phyloP scores from a whole-genome alignment of 2,329 filamentous ascomycete genomes.

The Colletotrichum tabaci region DNA sequence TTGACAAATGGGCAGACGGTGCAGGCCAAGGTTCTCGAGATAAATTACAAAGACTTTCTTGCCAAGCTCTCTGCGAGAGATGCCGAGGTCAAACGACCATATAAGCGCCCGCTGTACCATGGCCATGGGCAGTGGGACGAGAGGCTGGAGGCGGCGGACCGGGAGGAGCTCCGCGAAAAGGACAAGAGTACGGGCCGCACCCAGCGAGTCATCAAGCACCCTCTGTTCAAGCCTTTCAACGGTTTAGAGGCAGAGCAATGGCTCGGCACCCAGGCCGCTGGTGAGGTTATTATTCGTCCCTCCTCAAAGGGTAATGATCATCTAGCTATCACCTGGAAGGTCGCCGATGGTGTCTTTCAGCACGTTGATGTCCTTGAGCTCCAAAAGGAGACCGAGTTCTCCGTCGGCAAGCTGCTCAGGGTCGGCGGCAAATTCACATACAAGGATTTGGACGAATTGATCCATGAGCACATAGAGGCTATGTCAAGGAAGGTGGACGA shows the following conservation, averaged over 20 bases:
- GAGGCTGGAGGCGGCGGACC: constrained; percentile 83
- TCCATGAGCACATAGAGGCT: constrained; percentile 95
- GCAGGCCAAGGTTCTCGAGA: constrained; percentile 87
- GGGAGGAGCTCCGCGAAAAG: constrained; percentile 87
- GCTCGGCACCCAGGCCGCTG: constrained; percentile 85
- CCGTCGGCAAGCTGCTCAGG: constrained; percentile 87
- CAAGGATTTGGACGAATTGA: constrained; percentile 95
- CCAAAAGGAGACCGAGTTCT: constrained; percentile 97
- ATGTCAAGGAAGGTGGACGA: constrained; percentile 99
- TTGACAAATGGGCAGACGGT: constrained; percentile 87
- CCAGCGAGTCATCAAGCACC: constrained; percentile 97
- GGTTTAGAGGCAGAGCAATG: constrained; percentile 93
- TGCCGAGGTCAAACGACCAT: constrained; percentile 82
- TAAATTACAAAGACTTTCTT: constrained; percentile 89
- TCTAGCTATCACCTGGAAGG: constrained; percentile 97
- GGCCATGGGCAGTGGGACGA: constrained; percentile 90
- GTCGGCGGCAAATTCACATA: constrained; percentile 93
- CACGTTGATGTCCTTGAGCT: constrained; percentile 98
- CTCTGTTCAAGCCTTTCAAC: constrained; percentile 95
- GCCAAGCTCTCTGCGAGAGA: constrained; percentile 90
- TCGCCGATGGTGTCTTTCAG: constrained; percentile 95
- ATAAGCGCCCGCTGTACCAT: constrained; percentile 78
- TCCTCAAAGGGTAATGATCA: constrained; percentile 97
- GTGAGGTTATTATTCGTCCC: constrained; percentile 94
- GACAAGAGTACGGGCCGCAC: constrained; percentile 88